Conservation (phyloP, 202 grass and related monocot genomes). For the Schoenoplectus triqueter region DNA sequence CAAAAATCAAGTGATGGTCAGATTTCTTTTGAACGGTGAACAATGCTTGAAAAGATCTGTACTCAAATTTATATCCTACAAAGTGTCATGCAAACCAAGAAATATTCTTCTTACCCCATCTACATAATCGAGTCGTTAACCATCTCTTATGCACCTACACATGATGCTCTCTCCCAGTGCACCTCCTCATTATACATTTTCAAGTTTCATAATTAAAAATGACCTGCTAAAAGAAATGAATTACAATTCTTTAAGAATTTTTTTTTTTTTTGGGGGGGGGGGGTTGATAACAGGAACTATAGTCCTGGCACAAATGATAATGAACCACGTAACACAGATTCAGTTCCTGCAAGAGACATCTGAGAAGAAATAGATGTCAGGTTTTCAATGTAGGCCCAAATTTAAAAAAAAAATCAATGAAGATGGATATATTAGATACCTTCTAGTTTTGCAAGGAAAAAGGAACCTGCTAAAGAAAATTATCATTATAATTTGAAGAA, state of each 20-base stretch:
- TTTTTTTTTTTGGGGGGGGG: too few species aligned
- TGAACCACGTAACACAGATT: too few species aligned
- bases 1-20: not conserved
- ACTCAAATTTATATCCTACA: not conserved
- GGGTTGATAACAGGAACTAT: too few species aligned
- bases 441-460: slow-evolving; percentile 11
- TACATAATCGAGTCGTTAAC: slow-evolving; percentile 4
- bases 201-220: not conserved
- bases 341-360: not conserved
- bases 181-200: not conserved
- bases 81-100: slow-evolving; percentile 21
- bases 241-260: too few species aligned
- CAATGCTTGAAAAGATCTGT: not conserved
- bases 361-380: not conserved
- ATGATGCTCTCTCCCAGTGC: not conserved
- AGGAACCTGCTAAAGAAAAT: not conserved
- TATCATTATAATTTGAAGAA: not conserved
- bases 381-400: not conserved
- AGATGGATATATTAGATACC: not conserved
- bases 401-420: not conserved
- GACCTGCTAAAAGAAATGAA: not conserved
- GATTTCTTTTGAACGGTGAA: not conserved
- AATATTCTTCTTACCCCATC: not conserved
- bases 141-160: not conserved
- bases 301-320: too few species aligned